These are phyloP conservation scores for Eragrostis nindensis DNA, from an alignment of 176 grass and related monocot species.

Conservation along the genomic window DNA sequence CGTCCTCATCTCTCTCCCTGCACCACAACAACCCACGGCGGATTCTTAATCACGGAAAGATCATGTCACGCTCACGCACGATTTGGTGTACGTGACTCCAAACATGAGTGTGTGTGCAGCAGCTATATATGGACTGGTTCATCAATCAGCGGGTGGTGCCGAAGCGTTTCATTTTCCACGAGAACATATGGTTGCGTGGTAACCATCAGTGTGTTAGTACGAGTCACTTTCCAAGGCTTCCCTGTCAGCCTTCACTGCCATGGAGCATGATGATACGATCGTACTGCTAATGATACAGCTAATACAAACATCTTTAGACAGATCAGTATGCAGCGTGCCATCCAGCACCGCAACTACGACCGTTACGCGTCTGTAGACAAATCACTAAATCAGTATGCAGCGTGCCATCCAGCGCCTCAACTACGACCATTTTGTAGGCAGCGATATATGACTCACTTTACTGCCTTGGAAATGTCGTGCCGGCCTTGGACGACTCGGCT, in stretches of 20 bases:
- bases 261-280: not conserved
- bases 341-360: no score
- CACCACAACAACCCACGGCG: conserved; percentile 16
- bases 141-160: not conserved
- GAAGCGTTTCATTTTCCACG: not conserved
- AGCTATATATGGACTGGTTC: not conserved
- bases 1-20: conserved; percentile 71
- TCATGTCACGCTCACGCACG: not conserved
- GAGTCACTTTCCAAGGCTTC: not conserved
- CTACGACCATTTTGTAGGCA: conserved; percentile 12
- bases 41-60: not conserved
- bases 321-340: no score
- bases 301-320: not conserved
- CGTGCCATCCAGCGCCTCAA: not conserved
- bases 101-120: no score
- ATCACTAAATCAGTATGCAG: not conserved
- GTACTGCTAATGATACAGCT: not conserved
- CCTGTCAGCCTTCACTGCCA: not conserved
- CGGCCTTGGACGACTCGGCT: conserved; percentile 21
- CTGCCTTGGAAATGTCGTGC: conserved; percentile 40
- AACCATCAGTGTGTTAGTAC: not conserved
- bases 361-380: not conserved
- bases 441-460: not conserved
- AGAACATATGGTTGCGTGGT: conserved; percentile 10
- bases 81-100: no score